Evolutionary conservation across 2,329 filamentous ascomycete species (phyloP).

Genomic region (Beauveria australis): DNA sequence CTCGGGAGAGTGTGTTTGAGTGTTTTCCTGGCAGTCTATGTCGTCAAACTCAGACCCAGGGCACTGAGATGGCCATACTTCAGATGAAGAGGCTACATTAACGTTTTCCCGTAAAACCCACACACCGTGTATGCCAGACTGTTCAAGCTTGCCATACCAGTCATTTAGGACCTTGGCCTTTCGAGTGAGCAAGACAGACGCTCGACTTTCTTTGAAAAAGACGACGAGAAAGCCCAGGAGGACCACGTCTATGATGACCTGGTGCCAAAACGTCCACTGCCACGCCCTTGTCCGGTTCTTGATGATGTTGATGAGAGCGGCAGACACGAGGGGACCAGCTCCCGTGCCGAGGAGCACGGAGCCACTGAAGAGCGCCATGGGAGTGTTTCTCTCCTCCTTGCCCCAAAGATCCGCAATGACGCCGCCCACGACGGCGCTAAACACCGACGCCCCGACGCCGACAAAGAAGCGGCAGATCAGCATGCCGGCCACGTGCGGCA

Average conservation of each 20-base stretch:
- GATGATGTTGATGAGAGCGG: conserved; percentile 58
- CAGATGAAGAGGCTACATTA: neutral
- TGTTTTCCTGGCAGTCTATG: neutral
- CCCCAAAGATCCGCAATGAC: conserved; percentile 83
- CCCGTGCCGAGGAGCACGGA: conserved; percentile 72
- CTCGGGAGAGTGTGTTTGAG: neutral
- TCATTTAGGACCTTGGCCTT: conserved; percentile 67
- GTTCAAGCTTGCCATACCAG: conserved; percentile 71
- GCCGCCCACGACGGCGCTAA: conserved; percentile 87
- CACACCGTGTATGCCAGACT: conserved; percentile 47
- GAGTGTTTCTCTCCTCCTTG: conserved; percentile 70
- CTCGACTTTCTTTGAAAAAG: conserved; percentile 75
- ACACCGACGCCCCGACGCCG: conserved; percentile 68
- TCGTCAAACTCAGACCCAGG: conserved; percentile 8
- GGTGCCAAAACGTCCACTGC: conserved; percentile 87
- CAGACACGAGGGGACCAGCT: conserved; percentile 63
- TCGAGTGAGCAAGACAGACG: conserved; percentile 66
- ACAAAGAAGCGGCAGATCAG: conserved; percentile 66
- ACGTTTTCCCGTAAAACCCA: conserved; percentile 21
- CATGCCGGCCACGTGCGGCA: conserved; percentile 63
- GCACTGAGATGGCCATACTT: neutral
- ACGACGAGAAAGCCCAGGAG: conserved; percentile 54
- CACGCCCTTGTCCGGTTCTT: conserved; percentile 42
- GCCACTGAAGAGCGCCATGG: conserved; percentile 85
- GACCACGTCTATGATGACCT: conserved; percentile 60